A percentile compares a stretch with the other conserved stretches of the same genome.
These are phyloP conservation scores for Suillus luteus DNA, from an alignment of 768 basidiomycete genomes.

Conservation along the genomic window DNA sequence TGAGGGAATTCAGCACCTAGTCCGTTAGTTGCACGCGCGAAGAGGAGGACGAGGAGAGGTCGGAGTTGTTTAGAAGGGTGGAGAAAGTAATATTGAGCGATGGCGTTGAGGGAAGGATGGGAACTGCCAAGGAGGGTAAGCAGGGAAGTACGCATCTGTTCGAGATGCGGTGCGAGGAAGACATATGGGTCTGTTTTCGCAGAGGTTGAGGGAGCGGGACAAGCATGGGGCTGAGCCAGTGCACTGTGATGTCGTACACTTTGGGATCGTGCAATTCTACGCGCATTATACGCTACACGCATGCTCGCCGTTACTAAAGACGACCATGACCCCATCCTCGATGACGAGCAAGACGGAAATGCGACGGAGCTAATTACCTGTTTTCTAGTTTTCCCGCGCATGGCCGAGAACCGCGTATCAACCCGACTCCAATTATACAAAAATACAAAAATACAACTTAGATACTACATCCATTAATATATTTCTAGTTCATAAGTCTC, in stretches of 20 bases:
- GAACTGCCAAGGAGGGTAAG: conserved; percentile 82
- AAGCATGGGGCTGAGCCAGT: conserved; percentile 42
- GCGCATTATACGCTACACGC: conserved; percentile 18
- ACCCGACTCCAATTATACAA: not conserved
- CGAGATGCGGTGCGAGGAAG: conserved; percentile 73
- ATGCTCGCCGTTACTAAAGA: conserved; percentile 18
- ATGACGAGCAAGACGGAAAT: conserved; percentile 10
- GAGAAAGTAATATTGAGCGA: conserved; percentile 91
- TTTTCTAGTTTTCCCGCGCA: conserved; percentile 13
- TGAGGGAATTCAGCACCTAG: conserved; percentile 65
- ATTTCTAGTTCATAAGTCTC: not conserved
- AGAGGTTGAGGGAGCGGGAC: conserved; percentile 16
- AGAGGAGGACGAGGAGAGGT: conserved; percentile 85
- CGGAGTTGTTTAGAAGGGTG: conserved; percentile 90
- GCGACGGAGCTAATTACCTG: not conserved
- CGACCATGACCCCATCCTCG: conserved; percentile 26
- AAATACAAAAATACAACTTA: not conserved
- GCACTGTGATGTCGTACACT: conserved; percentile 38
- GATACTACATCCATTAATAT: not conserved
- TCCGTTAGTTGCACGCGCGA: conserved; percentile 92
- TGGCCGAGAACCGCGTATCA: not conserved
- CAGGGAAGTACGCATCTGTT: conserved; percentile 68
- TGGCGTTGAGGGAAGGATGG: conserved; percentile 83
- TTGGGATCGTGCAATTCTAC: conserved; percentile 6
- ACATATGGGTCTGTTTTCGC: conserved; percentile 59